Evolutionary conservation across 2,329 filamentous ascomycete species (phyloP).

Genomic region (Alternaria viburni): DNA sequence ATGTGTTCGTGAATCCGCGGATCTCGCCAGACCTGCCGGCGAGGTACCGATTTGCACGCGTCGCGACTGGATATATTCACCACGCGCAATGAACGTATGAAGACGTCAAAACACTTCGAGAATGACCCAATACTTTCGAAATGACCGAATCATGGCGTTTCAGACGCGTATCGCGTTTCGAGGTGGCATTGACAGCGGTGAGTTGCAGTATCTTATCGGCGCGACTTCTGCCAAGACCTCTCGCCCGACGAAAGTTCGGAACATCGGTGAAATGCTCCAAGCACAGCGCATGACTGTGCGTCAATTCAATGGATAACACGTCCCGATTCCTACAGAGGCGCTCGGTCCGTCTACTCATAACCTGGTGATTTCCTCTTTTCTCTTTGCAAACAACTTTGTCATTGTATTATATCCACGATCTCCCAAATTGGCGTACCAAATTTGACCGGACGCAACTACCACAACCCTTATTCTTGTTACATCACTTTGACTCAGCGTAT

Average conservation of each 20-base stretch:
- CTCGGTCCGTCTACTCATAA: background rate
- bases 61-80: background rate
- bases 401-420: background rate
- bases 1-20: background rate
- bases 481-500: background rate
- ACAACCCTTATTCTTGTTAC: background rate
- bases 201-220: slow-evolving; percentile 1
- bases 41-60: background rate
- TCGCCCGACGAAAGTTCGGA: slow-evolving; percentile 22
- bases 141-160: background rate
- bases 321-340: background rate
- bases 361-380: background rate
- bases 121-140: background rate
- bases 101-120: background rate
- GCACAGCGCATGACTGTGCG: slow-evolving; percentile 15
- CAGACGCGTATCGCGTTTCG: background rate
- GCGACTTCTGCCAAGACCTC: slow-evolving; percentile 18
- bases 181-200: slow-evolving; percentile 3
- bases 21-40: background rate
- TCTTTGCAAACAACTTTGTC: background rate
- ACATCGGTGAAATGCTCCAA: slow-evolving; percentile 12
- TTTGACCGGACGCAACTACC: background rate
- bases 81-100: background rate
- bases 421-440: background rate
- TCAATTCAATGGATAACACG: slow-evolving; percentile 7